Conservation (phyloP, 2,329 filamentous ascomycete species). For the Fusarium anthophilum region DNA sequence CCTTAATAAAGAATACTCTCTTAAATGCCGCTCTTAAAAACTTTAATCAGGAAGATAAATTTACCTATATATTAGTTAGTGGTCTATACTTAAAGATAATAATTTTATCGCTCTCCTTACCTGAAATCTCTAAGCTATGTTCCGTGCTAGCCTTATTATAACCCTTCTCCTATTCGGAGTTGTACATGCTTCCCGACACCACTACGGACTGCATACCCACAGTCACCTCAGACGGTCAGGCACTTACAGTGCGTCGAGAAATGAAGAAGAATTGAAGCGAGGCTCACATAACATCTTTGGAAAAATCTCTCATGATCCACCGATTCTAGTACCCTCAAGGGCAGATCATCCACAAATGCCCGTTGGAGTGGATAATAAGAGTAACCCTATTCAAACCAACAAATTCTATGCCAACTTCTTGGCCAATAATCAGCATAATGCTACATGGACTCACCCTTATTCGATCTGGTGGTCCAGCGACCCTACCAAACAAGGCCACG, state of each 20-base stretch:
- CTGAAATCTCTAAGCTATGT: no score
- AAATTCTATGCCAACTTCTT: not conserved
- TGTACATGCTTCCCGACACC: not conserved
- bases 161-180: not conserved
- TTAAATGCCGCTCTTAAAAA: no score
- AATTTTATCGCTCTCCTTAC: no score
- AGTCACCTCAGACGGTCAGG: not conserved
- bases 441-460: not conserved
- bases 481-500: not conserved
- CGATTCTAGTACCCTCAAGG: not conserved
- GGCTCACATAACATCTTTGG: not conserved
- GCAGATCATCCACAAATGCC: not conserved
- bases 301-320: not conserved
- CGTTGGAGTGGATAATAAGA: not conserved
- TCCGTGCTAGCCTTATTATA: fast-evolving
- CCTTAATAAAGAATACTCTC: no score
- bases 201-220: not conserved
- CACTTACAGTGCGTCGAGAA: no score
- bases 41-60: no score
- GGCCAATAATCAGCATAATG: not conserved
- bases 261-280: fast-evolving
- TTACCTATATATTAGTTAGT: no score
- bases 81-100: no score
- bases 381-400: not conserved
- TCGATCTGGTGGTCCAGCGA: not conserved